These are phyloP conservation scores for Borealophlyctis nickersoniae DNA, from an alignment of 192 early-diverging fungal species.

Conservation along the genomic window DNA sequence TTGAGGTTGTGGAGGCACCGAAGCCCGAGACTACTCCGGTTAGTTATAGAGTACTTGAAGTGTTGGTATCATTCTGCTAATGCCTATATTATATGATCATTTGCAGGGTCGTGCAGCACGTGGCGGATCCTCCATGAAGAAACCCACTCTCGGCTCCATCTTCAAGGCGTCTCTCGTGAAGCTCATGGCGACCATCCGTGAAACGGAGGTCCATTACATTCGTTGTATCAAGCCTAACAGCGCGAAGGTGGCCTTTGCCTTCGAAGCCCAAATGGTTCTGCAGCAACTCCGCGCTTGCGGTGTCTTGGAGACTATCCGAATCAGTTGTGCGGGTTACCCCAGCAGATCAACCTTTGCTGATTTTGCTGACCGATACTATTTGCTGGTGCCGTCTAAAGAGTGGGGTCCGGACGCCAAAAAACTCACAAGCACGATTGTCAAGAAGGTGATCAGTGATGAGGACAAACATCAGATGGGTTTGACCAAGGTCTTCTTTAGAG, in stretches of 20 bases:
- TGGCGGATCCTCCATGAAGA: slow-evolving; percentile 55
- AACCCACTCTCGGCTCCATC: slow-evolving; percentile 92
- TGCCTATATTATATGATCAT: not conserved
- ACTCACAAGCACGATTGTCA: slow-evolving; percentile 50
- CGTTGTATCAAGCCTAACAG: slow-evolving; percentile 99
- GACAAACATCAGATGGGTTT: slow-evolving; percentile 93
- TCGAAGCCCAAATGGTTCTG: slow-evolving; percentile 93
- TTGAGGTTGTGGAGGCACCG: slow-evolving; percentile 43
- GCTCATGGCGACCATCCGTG: slow-evolving; percentile 92
- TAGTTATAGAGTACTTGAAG: not conserved
- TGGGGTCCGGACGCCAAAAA: slow-evolving; percentile 54
- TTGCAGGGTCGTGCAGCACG: slow-evolving; percentile 31
- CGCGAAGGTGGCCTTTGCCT: slow-evolving; percentile 84
- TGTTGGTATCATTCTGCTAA: not conserved
- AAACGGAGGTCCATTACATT: slow-evolving; percentile 94
- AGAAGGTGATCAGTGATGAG: slow-evolving; percentile 65
- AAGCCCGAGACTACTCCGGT: slow-evolving; percentile 14
- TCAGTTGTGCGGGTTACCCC: slow-evolving; percentile 97
- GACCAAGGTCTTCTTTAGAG: slow-evolving; percentile 98
- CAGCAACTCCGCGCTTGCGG: slow-evolving; percentile 95
- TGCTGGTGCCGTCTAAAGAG: slow-evolving; percentile 45
- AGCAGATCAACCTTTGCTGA: slow-evolving; percentile 82
- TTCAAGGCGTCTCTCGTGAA: slow-evolving; percentile 91
- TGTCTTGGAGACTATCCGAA: slow-evolving; percentile 98
- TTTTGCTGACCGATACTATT: slow-evolving; percentile 82